Conservation (phyloP, 2,329 filamentous ascomycete genomes). For the Paracamarosporium sp. region DNA sequence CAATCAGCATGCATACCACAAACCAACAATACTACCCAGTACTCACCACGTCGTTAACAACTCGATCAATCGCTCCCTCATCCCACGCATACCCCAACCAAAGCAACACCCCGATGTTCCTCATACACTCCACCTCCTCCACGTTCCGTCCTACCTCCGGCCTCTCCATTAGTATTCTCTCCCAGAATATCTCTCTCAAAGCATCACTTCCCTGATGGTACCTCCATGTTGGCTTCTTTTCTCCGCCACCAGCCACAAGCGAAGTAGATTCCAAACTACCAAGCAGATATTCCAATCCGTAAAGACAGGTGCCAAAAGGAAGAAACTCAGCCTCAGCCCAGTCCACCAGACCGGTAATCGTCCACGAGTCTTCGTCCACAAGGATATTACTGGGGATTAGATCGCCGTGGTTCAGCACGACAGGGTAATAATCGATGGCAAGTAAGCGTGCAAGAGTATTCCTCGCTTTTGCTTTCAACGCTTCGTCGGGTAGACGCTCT, state of each 20-base stretch:
- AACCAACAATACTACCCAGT: background rate
- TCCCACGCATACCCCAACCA: conserved; percentile 72
- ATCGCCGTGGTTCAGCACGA: conserved; percentile 68
- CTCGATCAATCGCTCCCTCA: conserved; percentile 64
- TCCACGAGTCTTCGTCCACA: conserved; percentile 53
- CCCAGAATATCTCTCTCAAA: conserved; percentile 62
- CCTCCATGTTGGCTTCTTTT: conserved; percentile 16
- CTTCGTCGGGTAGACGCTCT: conserved; percentile 28
- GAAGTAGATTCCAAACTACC: conserved; percentile 49
- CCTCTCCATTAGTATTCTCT: conserved; percentile 42
- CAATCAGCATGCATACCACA: background rate
- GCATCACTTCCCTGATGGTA: conserved; percentile 55
- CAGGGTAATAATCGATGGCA: conserved; percentile 59
- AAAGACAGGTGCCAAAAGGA: conserved; percentile 66
- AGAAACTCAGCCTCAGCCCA: conserved; percentile 70
- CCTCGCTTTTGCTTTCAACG: conserved; percentile 26
- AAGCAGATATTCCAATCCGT: conserved; percentile 67
- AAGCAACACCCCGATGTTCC: conserved; percentile 63
- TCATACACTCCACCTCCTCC: conserved; percentile 52
- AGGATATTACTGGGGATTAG: conserved; percentile 65
- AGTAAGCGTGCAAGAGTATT: conserved; percentile 34
- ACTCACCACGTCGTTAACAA: conserved; percentile 55
- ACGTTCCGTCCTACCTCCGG: conserved; percentile 44
- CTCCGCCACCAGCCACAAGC: background rate
- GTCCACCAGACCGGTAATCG: conserved; percentile 64